Evolutionary conservation across 176 grass and related monocot species (phyloP).

Genomic region (barley (Hordeum vulgare)): DNA sequence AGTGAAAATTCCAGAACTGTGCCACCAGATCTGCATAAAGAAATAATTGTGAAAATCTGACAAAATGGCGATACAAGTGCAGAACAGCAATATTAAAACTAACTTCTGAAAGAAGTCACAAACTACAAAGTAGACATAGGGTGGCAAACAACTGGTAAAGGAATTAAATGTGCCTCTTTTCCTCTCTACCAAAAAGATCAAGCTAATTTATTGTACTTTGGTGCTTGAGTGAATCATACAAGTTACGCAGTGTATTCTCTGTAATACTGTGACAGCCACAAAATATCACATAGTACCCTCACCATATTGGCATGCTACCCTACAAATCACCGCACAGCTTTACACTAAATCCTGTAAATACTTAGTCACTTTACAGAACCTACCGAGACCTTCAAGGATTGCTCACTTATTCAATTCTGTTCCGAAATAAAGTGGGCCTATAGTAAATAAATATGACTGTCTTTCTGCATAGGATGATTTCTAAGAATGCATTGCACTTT

Average conservation of each 20-base stretch:
- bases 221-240: conserved; percentile 4
- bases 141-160: background rate
- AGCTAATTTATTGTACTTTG: background rate
- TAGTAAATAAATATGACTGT: background rate
- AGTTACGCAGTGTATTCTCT: background rate
- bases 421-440: background rate
- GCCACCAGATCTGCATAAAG: conserved; percentile 10
- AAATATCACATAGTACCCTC: background rate
- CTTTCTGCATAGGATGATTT: background rate
- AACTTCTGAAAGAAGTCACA: background rate
- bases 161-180: background rate
- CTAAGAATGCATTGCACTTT: background rate
- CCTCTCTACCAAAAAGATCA: background rate
- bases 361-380: background rate
- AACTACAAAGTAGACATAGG: background rate
- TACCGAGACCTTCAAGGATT: background rate
- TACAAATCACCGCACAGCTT: background rate
- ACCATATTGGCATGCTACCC: conserved; percentile 3
- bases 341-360: background rate
- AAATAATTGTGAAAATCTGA: background rate
- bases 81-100: conserved; percentile 5
- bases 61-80: background rate
- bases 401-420: background rate
- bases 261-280: background rate
- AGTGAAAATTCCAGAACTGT: conserved; percentile 6